Base-by-base conservation (phyloP, 164 flowering plant genomes). In the Magnolia kwangsiensis region DNA sequence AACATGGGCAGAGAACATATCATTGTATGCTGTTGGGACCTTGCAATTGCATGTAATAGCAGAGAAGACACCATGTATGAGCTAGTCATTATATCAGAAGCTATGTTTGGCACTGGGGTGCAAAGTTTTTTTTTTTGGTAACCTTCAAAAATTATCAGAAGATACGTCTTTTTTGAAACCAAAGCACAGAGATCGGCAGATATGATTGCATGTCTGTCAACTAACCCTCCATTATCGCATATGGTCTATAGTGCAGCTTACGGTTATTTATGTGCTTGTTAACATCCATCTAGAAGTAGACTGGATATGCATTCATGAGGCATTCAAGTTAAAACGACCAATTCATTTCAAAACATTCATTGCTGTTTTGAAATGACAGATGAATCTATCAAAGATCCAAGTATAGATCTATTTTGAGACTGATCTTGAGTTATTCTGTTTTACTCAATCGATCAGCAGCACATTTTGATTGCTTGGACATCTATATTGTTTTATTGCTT, bases 401-500 rank as follows among this genome's bases (percentile, higher is more conserved):
- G 45, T 37, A 37, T 37, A 37, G 45, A 37, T 7, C 45, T 37
- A 37, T 37, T 37, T 37, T 37, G 45, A 37, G 45, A 37, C 45
- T 7, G 7, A 37, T 37, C 45, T 37, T 11, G 19, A 55, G 61
- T 55, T 11, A 16, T 55, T 55, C 61, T 55, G 18, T 55, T 37
- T 55, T 13, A 16, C 61, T 55, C 16, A 55, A 55, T 55, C 61
- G 2, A 55, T 55, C 61, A 55, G 61, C 61, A 11, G 18, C 18
- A 16, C 61, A 55, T 8, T 55, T 55, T 16, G 18, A 70, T 50
- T 70, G 45, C 45, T 50, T n/a, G 27, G 24, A 18, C 24, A n/a
- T 70, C 45, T 8, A 20, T 70, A 49, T 70, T 70, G 23, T 50
- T 70, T 70, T n/a, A 49, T 14, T 70, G 51, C 49, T 14, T 70